Conservation (phyloP, 2,329 filamentous ascomycete genomes). For the Aurifilum marmelostoma region DNA sequence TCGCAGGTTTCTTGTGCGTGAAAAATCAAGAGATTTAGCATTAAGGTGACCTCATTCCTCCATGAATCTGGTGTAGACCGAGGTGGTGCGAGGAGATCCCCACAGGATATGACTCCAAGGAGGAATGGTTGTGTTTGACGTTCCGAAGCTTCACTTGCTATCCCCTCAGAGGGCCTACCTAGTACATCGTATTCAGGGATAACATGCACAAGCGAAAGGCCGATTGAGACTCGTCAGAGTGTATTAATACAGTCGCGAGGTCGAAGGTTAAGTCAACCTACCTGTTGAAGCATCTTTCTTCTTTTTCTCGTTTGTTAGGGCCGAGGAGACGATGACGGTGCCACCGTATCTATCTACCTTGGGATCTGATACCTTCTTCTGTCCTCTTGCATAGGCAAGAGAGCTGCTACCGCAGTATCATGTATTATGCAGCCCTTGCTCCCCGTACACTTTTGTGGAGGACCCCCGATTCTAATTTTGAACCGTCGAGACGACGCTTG, state of each 20-base stretch:
- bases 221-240: background rate
- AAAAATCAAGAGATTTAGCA: background rate
- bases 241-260: background rate
- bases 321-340: slow-evolving; percentile 2
- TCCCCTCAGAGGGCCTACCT: background rate
- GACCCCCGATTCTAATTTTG: background rate
- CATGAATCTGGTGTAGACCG: background rate
- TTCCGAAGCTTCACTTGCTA: background rate
- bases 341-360: slow-evolving; percentile 7
- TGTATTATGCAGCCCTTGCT: slow-evolving; percentile 3
- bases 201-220: background rate
- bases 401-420: background rate
- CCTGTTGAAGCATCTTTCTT: background rate
- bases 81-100: slow-evolving; percentile 2
- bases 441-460: slow-evolving; percentile 9
- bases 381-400: slow-evolving; percentile 3
- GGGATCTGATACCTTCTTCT: slow-evolving; percentile 15
- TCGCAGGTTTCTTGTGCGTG: background rate
- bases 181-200: background rate
- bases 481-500: background rate
- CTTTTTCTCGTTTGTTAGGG: background rate
- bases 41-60: background rate
- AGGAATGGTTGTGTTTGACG: background rate
- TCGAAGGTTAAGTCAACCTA: background rate
- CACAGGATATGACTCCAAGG: background rate